Percentiles rank a stretch among this genome's conserved stretches.
Conservation (phyloP, 345 rosid genomes). For the Pistacia integerrima region DNA sequence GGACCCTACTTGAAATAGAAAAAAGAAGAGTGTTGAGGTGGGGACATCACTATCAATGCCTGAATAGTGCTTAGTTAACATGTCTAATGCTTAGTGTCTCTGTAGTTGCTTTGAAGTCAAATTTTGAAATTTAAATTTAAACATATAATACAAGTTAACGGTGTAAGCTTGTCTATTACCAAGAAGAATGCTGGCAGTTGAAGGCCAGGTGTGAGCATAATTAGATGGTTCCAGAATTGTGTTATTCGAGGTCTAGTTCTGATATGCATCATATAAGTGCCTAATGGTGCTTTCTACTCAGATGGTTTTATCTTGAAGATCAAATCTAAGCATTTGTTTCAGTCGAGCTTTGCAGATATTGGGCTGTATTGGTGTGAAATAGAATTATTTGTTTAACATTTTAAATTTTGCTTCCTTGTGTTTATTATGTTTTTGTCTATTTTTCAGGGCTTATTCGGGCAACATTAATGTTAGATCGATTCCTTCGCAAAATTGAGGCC, state of each 20-base stretch:
- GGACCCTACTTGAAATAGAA: neutral
- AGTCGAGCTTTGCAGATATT: neutral
- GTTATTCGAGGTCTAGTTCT: neutral
- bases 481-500: neutral
- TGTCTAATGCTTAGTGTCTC: neutral
- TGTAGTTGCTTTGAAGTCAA: neutral
- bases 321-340: neutral
- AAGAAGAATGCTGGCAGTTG: neutral
- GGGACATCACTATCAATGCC: neutral
- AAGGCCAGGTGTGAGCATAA: neutral
- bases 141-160: neutral
- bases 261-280: too few relatives aligned
- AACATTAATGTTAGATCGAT: constrained; percentile 5
- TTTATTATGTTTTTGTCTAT: neutral
- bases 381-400: neutral
- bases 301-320: neutral
- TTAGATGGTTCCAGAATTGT: neutral
- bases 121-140: neutral
- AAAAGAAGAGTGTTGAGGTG: neutral
- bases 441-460: constrained; percentile 7
- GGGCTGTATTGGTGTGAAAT: neutral
- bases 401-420: neutral
- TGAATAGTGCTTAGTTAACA: neutral
- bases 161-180: neutral
- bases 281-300: neutral